Percentiles rank a stretch among this genome's conserved stretches.
These are phyloP conservation scores for Aspergillus intermedius DNA, from an alignment of 2,329 filamentous ascomycete species.

Conservation along the genomic window DNA sequence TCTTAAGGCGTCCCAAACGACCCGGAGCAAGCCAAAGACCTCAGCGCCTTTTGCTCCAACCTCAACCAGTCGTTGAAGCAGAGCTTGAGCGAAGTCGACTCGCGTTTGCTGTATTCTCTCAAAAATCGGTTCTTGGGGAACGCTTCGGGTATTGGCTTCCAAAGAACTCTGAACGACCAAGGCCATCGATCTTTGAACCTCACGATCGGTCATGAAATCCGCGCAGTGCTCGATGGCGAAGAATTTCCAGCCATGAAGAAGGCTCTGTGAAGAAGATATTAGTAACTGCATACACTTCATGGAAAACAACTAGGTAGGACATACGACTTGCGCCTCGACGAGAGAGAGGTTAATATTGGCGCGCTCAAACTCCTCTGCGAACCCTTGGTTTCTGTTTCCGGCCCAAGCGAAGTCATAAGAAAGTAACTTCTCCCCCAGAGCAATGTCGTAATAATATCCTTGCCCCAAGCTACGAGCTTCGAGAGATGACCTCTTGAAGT, in stretches of 20 bases:
- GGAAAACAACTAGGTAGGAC: conserved; percentile 20
- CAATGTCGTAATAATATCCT: conserved; percentile 78
- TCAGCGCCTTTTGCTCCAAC: conserved; percentile 45
- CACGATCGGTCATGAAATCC: conserved; percentile 47
- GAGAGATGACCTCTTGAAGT: conserved; percentile 71
- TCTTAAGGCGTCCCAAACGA: conserved; percentile 56
- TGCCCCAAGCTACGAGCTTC: conserved; percentile 60
- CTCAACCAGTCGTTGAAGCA: conserved; percentile 72
- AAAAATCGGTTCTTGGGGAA: conserved; percentile 75
- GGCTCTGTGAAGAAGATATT: conserved; percentile 46
- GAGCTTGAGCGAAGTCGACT: conserved; percentile 71
- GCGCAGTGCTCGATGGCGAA: conserved; percentile 76
- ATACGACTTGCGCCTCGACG: conserved; percentile 82
- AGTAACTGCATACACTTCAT: conserved; percentile 10
- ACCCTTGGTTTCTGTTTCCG: conserved; percentile 61
- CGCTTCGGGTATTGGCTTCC: conserved; percentile 64
- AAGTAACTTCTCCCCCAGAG: conserved; percentile 68
- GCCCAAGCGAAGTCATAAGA: conserved; percentile 72
- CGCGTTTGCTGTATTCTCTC: conserved; percentile 67
- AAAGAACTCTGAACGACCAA: conserved; percentile 72
- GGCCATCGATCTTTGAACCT: conserved; percentile 63
- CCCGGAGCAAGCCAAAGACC: conserved; percentile 49
- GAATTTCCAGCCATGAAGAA: conserved; percentile 86
- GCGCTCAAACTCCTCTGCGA: conserved; percentile 71
- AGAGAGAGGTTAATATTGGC: conserved; percentile 88